phyloP scores from a whole-genome alignment of 371 early-diverging fungal genomes.

The Mortierella sp. region DNA sequence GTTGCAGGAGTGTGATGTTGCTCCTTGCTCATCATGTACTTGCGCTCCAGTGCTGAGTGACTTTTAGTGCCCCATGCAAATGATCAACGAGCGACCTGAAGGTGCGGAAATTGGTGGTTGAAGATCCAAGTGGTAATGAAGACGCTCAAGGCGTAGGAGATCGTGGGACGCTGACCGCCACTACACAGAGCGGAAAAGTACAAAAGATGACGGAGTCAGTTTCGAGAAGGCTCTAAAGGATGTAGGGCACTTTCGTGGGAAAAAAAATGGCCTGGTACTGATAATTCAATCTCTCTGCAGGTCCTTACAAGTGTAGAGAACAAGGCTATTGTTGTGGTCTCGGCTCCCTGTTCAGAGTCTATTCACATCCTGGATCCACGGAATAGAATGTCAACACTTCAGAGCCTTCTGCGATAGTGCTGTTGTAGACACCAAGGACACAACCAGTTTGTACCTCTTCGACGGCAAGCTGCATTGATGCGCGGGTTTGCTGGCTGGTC shows the following conservation, averaged over 20 bases:
- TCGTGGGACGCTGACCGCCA: constrained; percentile 69
- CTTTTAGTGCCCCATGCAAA: constrained; percentile 76
- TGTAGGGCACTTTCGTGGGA: no score
- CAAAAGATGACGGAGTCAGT: no score
- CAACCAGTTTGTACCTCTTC: constrained; percentile 71
- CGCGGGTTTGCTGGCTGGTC: constrained; percentile 80
- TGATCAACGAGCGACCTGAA: constrained; percentile 76
- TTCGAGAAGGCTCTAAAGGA: no score
- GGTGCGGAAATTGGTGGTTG: constrained; percentile 75
- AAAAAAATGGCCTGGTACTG: no score
- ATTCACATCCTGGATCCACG: constrained; percentile 1
- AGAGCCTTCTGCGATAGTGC: no score
- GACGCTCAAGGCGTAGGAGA: constrained; percentile 71
- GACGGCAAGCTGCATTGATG: constrained; percentile 84
- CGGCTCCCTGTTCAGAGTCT: constrained; percentile 84
- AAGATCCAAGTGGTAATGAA: constrained; percentile 67
- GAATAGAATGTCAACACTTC: neutral
- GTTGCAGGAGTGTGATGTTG: constrained; percentile 69
- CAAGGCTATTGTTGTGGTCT: constrained; percentile 80
- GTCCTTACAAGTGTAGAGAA: constrained; percentile 86
- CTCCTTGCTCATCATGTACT: constrained; percentile 65
- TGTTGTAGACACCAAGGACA: neutral
- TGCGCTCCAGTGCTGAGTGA: constrained; percentile 62
- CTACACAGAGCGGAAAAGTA: constrained; percentile 54
- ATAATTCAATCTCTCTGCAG: no score